Evolutionary conservation across 345 rosid genomes (phyloP), one percentile per base, ranked within the genome.

Genomic region (Theobroma cacao): DNA sequence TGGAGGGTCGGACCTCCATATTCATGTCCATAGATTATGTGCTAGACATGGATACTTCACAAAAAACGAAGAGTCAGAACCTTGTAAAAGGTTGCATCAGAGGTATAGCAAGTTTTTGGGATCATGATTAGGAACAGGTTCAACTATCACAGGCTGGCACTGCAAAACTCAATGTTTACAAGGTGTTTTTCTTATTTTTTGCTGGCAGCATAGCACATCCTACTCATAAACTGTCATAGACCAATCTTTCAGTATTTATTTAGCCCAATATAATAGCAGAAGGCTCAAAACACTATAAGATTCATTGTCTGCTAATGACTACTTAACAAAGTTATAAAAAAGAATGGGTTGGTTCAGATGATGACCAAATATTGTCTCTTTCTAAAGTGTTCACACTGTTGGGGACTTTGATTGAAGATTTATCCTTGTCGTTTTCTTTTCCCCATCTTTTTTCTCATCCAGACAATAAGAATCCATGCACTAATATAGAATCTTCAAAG

Each of bases 381-480:
- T 56, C 11, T 33, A 6, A 34, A 34, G 17, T 1, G 60, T 36
- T 18, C 76, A 72, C 43, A 56, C 76, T 40, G 45, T 38, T 72
- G 45, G 17, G 20, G 34, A 53, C 52, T 7, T 7, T 1, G n/a
- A n/a, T n/a, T n/a, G n/a, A 15, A 52, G 26, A 26, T 52, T 6
- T 41, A 20, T 67, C 28, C 40, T 67, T 5, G 5, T 9, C 33
- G 36, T 52, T 48, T 28, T 31, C 10, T 12, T 18, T 73, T 13
- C n/a, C n/a, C 26, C 61, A 52, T 2, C 18, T 47, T 31, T 55
- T 3, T 52, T 12, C 26, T 12, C 26, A 31, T 72, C 14, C 76
- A 72, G 76, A 72, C 76, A 72, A 53, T 33, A 2, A 41, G 62
- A 52, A 72, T 72, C 76, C 45, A 53, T 53, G 64, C 76, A 52